Percentiles rank a stretch among this genome's conserved stretches.
These are phyloP conservation scores for Xylaria sp. DNA, from an alignment of 2,329 filamentous ascomycete species.

Conservation along the genomic window DNA sequence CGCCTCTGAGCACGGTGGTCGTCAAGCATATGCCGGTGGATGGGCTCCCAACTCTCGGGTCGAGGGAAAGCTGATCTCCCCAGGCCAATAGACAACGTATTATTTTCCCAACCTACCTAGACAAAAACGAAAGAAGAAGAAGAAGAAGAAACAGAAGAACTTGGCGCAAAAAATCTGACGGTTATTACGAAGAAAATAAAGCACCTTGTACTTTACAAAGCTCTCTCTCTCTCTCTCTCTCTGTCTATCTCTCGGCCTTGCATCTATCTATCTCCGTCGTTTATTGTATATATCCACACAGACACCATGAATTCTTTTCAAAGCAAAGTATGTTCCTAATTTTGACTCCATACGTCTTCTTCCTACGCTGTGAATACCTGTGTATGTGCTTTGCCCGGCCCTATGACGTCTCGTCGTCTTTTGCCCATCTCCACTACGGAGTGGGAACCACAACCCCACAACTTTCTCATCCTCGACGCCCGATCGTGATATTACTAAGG, in stretches of 20 bases:
- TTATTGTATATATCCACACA: slow-evolving; percentile 23
- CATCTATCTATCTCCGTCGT: slow-evolving; percentile 5
- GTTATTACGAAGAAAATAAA: slow-evolving; percentile 12
- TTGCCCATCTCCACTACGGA: not conserved
- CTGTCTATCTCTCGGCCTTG: too few relatives aligned
- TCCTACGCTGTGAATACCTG: not conserved
- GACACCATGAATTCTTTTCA: slow-evolving; percentile 2
- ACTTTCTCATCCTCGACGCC: not conserved
- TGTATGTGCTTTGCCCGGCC: too few relatives aligned
- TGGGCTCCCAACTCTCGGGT: slow-evolving; percentile 71
- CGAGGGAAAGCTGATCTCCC: slow-evolving; percentile 79
- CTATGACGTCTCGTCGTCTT: not conserved
- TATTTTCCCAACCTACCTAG: slow-evolving; percentile 2
- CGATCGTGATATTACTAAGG: too few relatives aligned
- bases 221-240: too few relatives aligned
- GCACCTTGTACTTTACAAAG: slow-evolving; percentile 13
- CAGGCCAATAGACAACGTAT: slow-evolving; percentile 66
- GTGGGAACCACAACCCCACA: not conserved
- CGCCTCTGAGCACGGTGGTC: slow-evolving; percentile 63
- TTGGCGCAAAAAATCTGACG: slow-evolving; percentile 9
- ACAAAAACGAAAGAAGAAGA: not conserved
- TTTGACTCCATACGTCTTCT: not conserved
- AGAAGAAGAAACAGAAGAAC: slow-evolving; percentile 2
- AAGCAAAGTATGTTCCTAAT: slow-evolving; percentile 5
- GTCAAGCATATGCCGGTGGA: slow-evolving; percentile 71